These are phyloP conservation scores for Hordeum vulgare DNA, from an alignment of 176 grass and related monocot genomes.

Conservation along the genomic window MorexV3_pseudomolecules_assembly NC_058520.1:74784534-74785033, in stretches of 20 bases:
- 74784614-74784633: slow-evolving; percentile 98
- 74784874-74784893: background rate
- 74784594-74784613: slow-evolving; percentile 75
- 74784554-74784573: slow-evolving; percentile 96
- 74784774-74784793: background rate
- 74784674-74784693: background rate
- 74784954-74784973: background rate
- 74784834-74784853: background rate
- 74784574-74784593: slow-evolving; percentile 66
- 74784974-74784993: background rate
- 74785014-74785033: background rate
- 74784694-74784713: background rate
- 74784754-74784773: background rate
- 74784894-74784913: background rate
- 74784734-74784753: background rate
- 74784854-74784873: background rate
- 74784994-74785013: background rate
- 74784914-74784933: background rate
- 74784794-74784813: background rate
- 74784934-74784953: background rate
- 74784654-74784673: slow-evolving; percentile 42
- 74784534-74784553: slow-evolving; percentile 30
- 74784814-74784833: too few species aligned
- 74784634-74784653: slow-evolving; percentile 93
- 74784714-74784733: background rate